Evolutionary conservation across 352 stramenopile species (phyloP).

Genomic region (Phytophthora chlamydospora): DNA sequence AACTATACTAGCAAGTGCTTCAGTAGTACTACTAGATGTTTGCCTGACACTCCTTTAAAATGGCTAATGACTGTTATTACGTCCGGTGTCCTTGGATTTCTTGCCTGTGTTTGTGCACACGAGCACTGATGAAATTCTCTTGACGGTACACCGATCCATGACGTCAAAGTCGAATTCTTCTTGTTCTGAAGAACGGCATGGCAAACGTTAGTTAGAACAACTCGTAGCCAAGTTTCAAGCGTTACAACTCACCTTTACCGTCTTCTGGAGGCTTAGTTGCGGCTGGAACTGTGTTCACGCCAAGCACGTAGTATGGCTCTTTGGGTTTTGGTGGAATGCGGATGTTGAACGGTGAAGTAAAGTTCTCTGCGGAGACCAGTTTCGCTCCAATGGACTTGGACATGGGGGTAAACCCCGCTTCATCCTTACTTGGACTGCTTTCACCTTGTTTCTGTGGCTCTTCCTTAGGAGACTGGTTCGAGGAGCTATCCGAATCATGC

Average conservation of each 20-base stretch:
- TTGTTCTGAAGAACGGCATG: constrained; percentile 33
- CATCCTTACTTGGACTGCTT: background rate
- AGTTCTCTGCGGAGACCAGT: constrained; percentile 51
- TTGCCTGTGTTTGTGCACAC: constrained; percentile 66
- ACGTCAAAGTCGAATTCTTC: constrained; percentile 71
- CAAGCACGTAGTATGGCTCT: constrained; percentile 65
- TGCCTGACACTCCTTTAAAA: background rate
- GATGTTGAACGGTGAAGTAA: constrained; percentile 82
- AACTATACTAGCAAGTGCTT: background rate
- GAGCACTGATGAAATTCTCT: constrained; percentile 78
- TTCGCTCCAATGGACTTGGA: constrained; percentile 21
- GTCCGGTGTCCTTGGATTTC: constrained; percentile 40
- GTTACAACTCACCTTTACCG: constrained; percentile 16
- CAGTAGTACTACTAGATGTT: background rate
- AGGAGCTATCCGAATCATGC: constrained; percentile 22
- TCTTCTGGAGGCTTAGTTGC: constrained; percentile 40
- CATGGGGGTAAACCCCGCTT: constrained; percentile 1
- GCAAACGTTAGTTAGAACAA: background rate
- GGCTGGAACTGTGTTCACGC: constrained; percentile 34
- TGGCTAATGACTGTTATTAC: background rate
- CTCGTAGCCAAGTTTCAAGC: constrained; percentile 4
- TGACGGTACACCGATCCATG: constrained; percentile 82
- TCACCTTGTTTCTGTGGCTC: constrained; percentile 14
- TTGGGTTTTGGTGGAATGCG: constrained; percentile 66
- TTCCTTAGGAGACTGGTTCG: constrained; percentile 14